Evolutionary conservation across 179 eudicot genomes (phyloP), one percentile per base, ranked within the genome.

Genomic region (Silene noctiflora): DNA sequence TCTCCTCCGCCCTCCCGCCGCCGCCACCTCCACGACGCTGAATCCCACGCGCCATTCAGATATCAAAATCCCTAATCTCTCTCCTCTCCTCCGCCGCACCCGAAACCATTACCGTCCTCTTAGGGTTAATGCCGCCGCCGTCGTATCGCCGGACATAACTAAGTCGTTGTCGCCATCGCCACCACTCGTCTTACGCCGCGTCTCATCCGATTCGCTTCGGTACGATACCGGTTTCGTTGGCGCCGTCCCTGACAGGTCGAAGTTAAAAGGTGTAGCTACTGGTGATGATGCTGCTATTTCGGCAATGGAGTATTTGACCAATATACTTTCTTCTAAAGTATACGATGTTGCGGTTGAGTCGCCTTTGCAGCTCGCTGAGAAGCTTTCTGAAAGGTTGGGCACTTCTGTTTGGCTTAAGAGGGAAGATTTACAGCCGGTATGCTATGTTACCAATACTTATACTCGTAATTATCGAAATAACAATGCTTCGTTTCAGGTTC

Each of bases 341-440:
- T 94, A 92, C 51, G 98, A 93, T 33, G 89, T 94, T 4, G 96
- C 98, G 0, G 44, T 86, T 0, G 95, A 92, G 71, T 76, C 97
- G 64, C 97, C 97, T 6, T 87, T 94, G 87, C 88, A 93, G 81
- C 67, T 85, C 2, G 98, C 98, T 16, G 78, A 88, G 64, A 94
- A 88, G 90, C 84, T 94, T 0, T 91, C 96, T 0, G 86, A 83
- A 80, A 84, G 87, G 81, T 73, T 87, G 62, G 97, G 91, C 6
- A 88, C 75, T n/a, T 72, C 84, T 14, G 12, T 92, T 17, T 92
- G 87, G 91, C 91, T 92, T 77, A 94, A 94, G 83, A 77, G 97
- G 64, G 84, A 81, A 53, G 84, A 81, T 77, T 61, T 81, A 29
- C 84, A 81, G 20, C 81, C 84, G 72, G 84, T 81, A 3, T 31